Conservation (phyloP, 2,329 filamentous ascomycete genomes). For the Samsoniella hepiali region DNA sequence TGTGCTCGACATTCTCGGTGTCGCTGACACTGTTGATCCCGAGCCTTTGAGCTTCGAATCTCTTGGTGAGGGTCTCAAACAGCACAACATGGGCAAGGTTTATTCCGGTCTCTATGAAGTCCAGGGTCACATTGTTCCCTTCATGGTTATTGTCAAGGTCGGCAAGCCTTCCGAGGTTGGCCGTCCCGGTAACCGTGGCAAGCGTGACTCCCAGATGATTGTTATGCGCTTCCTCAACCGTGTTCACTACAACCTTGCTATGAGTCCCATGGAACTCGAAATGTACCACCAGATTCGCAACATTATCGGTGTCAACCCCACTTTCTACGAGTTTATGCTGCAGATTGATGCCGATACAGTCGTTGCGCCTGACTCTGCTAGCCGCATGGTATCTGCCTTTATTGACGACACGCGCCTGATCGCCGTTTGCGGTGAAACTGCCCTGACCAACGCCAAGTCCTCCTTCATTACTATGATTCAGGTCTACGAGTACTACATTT, state of each 20-base stretch:
- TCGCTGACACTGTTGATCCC: conserved; percentile 88
- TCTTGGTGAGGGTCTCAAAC: conserved; percentile 90
- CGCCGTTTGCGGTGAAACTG: conserved; percentile 91
- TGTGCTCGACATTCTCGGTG: conserved; percentile 93
- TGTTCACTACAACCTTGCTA: conserved; percentile 93
- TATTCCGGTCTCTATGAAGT: conserved; percentile 98
- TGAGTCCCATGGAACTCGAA: conserved; percentile 95
- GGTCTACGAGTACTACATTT: conserved; percentile 99
- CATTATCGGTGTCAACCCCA: conserved; percentile 97
- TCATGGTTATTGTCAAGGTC: conserved; percentile 94
- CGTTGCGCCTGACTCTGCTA: conserved; percentile 83
- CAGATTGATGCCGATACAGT: conserved; percentile 98
- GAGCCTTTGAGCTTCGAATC: conserved; percentile 96
- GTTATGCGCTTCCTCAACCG: conserved; percentile 99
- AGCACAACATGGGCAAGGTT: conserved; percentile 99
- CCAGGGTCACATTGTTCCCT: conserved; percentile 95
- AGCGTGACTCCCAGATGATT: conserved; percentile 98
- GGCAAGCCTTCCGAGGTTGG: conserved; percentile 96
- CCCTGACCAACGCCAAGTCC: conserved; percentile 85
- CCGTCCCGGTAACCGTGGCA: conserved; percentile 94
- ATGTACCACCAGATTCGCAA: conserved; percentile 99
- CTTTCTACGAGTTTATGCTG: conserved; percentile 94
- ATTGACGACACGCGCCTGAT: conserved; percentile 90
- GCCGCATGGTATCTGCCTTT: conserved; percentile 88
- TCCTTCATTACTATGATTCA: conserved; percentile 99